A percentile compares a stretch with the other conserved stretches of the same genome.
Evolutionary conservation across 331 rosid genomes (phyloP).

Genomic region (Erythrophleum ivorense): DNA sequence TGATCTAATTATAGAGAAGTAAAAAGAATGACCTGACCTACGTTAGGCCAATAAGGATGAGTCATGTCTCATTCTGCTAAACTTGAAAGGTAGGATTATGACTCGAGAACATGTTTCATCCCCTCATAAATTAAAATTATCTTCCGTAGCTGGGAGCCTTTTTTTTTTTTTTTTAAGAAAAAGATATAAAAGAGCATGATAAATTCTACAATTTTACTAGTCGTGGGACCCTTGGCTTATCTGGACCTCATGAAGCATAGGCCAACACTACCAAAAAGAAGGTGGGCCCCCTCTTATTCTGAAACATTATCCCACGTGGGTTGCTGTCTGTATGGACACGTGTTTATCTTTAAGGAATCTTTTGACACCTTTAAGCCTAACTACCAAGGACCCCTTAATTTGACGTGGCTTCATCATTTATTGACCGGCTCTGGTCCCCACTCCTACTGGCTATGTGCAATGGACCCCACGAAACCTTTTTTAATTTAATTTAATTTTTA

Average conservation of each 20-base stretch:
- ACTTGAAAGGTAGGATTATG: neutral
- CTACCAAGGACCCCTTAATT: constrained; percentile 28
- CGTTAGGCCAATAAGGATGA: neutral
- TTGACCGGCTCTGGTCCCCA: constrained; percentile 55
- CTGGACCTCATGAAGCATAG: constrained; percentile 4
- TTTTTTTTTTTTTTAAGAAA: neutral
- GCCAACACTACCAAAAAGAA: constrained; percentile 10
- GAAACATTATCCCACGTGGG: constrained; percentile 33
- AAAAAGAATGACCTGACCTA: neutral
- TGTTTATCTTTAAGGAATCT: constrained; percentile 44
- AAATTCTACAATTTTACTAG: neutral
- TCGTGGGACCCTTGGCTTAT: neutral
- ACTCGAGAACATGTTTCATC: neutral
- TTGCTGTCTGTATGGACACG: constrained; percentile 13
- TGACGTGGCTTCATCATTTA: constrained; percentile 47
- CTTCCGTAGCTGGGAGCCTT: neutral
- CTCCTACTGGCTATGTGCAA: constrained; percentile 24
- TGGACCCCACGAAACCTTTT: constrained; percentile 38
- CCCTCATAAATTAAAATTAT: neutral
- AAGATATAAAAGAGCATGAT: neutral
- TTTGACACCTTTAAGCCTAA: constrained; percentile 33
- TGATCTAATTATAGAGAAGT: neutral
- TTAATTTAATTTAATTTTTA: neutral
- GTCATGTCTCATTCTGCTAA: neutral
- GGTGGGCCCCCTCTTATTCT: constrained; percentile 40